phyloP scores from a whole-genome alignment of 2,329 filamentous ascomycete species.

The Aspergillus neoniger region DNA sequence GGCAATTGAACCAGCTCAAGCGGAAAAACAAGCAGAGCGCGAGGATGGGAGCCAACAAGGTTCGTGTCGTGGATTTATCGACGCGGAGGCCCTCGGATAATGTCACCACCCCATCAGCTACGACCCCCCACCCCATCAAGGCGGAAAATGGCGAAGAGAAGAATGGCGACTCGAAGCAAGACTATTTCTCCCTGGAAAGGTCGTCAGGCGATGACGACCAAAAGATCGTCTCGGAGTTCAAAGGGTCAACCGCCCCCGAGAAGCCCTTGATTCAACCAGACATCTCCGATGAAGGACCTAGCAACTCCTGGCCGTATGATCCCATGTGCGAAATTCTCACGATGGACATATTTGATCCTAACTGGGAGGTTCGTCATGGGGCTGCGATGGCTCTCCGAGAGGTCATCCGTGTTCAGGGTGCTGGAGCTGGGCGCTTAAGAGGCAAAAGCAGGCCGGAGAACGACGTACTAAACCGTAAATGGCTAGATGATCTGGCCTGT shows the following conservation, averaged over 20 bases:
- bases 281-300: constrained; percentile 69
- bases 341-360: constrained; percentile 87
- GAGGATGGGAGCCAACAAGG: constrained; percentile 85
- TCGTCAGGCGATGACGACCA: constrained; percentile 77
- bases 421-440: constrained; percentile 75
- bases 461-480: constrained; percentile 74
- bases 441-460: constrained; percentile 74
- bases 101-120: constrained; percentile 60
- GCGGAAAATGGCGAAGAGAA: constrained; percentile 59
- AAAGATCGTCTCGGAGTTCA: constrained; percentile 94
- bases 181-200: constrained; percentile 90
- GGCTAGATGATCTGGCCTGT: constrained; percentile 94
- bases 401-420: constrained; percentile 86
- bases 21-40: constrained; percentile 89
- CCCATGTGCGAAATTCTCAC: constrained; percentile 91
- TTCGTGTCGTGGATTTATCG: constrained; percentile 85
- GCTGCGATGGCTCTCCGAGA: constrained; percentile 94
- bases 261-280: constrained; percentile 84
- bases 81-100: constrained; percentile 64
- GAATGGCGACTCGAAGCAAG: constrained; percentile 65
- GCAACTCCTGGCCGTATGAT: constrained; percentile 84
- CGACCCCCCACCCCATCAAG: constrained; percentile 60
- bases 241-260: constrained; percentile 76
- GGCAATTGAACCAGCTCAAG: constrained; percentile 92
- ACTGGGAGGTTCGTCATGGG: constrained; percentile 95